Evolutionary conservation across 2,329 filamentous ascomycete species (phyloP), one percentile per base, ranked within the genome.

Genomic region (Scedosporium dehoogii): DNA sequence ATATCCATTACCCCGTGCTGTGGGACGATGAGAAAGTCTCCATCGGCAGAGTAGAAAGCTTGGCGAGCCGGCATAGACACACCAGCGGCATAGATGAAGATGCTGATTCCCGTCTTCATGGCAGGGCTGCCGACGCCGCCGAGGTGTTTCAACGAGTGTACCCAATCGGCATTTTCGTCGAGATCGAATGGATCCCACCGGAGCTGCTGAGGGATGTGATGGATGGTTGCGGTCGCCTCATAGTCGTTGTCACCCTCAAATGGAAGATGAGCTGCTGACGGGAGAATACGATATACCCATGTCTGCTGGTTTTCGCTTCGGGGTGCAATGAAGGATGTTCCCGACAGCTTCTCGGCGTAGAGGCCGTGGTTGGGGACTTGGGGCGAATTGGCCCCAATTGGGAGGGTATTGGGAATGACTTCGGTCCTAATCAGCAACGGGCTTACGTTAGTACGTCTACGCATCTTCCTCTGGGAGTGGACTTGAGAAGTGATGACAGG

Each of bases 41-140:
- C 88, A 69, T 91, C 88, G 0, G 90, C 86, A 16, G 87, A 91
- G 77, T 91, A 92, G 73, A 92, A 93, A 0, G 89, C 89, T 65
- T 86, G 79, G 58, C 83, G 81, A 12, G 77, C 73, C 59, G 78
- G 77, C 90, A 94, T 94, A 69, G 85, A 84, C 70, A 83, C 85
- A 41, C 88, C 88, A 0, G 87, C 88, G 1, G 87, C 85, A 69
- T 88, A 94, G 65, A 92, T 83, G 73, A 88, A 85, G 58, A 92
- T 90, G 14, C 88, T 90, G 27, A 92, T 69, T 0, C 90, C 90
- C 9, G 81, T 78, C 74, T 93, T 94, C 73, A 88, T 81, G 0
- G 86, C 86, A 0, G 89, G 87, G 68, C 92, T 86, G 25, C 90
- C 90, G 0, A 89, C 85, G 3, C 90, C 90, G 1, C 89, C 90